A percentile compares a stretch with the other conserved stretches of the same genome.
phyloP scores from a whole-genome alignment of 805 yeast species.

The Candida xyloterini region DNA sequence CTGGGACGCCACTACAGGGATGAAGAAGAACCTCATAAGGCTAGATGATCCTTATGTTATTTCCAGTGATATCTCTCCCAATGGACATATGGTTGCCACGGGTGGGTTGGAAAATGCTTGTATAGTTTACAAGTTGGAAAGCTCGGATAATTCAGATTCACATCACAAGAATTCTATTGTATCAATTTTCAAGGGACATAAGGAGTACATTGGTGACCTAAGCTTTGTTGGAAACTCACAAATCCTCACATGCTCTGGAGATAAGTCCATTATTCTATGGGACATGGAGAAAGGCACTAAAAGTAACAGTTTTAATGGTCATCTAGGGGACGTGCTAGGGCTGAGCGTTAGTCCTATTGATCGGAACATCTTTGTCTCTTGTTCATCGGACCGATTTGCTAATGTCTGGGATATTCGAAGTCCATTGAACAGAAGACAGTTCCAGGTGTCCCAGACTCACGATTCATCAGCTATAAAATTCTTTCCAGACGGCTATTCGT shows the following conservation, averaged over 20 bases:
- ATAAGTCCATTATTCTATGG: constrained; percentile 77
- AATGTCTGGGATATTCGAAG: constrained; percentile 64
- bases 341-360: constrained; percentile 33
- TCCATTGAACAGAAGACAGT: constrained; percentile 38
- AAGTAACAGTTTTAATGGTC: constrained; percentile 56
- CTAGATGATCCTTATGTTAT: constrained; percentile 79
- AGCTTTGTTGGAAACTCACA: constrained; percentile 58
- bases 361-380: constrained; percentile 48
- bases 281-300: constrained; percentile 62
- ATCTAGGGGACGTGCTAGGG: constrained; percentile 67
- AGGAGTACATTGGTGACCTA: constrained; percentile 75
- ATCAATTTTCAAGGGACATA: constrained; percentile 71
- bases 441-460: constrained; percentile 45
- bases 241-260: constrained; percentile 75
- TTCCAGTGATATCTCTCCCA: constrained; percentile 69
- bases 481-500: constrained; percentile 68
- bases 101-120: constrained; percentile 84
- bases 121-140: constrained; percentile 55
- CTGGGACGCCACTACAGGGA: constrained; percentile 78
- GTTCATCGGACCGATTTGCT: constrained; percentile 67
- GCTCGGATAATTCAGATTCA: constrained; percentile 4
- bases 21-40: constrained; percentile 66
- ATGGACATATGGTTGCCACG: constrained; percentile 63
- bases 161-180: constrained; percentile 31
- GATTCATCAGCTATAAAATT: constrained; percentile 65